phyloP scores from a whole-genome alignment of 2,329 filamentous ascomycete genomes.

The Colletotrichum somersetense region DNA sequence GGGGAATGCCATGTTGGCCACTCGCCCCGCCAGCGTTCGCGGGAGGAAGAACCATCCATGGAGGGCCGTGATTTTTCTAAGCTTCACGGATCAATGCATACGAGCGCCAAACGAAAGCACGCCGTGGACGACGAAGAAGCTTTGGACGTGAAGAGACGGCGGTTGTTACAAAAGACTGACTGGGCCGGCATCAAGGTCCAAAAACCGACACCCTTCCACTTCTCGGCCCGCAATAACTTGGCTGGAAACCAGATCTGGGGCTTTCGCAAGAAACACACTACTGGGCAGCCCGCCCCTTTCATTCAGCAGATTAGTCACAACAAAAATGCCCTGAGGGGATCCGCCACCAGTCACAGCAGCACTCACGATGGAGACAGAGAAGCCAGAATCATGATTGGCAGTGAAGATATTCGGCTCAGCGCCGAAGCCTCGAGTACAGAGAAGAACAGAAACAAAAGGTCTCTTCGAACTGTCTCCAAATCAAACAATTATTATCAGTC shows the following conservation, averaged over 20 bases:
- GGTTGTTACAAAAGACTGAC: conserved; percentile 39
- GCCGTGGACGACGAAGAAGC: neutral
- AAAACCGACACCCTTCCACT: conserved; percentile 45
- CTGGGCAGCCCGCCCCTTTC: conserved; percentile 4
- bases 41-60: neutral
- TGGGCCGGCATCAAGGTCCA: conserved; percentile 52
- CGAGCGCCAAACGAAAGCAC: conserved; percentile 9
- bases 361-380: conserved; percentile 10
- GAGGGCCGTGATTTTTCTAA: neutral
- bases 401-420: conserved; percentile 22
- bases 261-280: conserved; percentile 8
- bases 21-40: neutral
- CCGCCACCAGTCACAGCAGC: neutral
- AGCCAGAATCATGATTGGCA: conserved; percentile 39
- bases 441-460: conserved; percentile 3
- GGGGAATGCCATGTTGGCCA: no score
- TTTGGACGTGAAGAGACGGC: conserved; percentile 39
- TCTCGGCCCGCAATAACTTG: conserved; percentile 6
- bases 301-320: neutral
- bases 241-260: conserved; percentile 32
- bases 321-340: neutral
- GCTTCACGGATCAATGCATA: neutral
- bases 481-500: neutral
- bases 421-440: conserved; percentile 4
- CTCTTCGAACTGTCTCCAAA: neutral